Percentiles rank a stretch among this genome's conserved stretches.
These are phyloP conservation scores for Boletus pseudopeckii DNA, from an alignment of 768 basidiomycete genomes.

Conservation along the genomic window DNA sequence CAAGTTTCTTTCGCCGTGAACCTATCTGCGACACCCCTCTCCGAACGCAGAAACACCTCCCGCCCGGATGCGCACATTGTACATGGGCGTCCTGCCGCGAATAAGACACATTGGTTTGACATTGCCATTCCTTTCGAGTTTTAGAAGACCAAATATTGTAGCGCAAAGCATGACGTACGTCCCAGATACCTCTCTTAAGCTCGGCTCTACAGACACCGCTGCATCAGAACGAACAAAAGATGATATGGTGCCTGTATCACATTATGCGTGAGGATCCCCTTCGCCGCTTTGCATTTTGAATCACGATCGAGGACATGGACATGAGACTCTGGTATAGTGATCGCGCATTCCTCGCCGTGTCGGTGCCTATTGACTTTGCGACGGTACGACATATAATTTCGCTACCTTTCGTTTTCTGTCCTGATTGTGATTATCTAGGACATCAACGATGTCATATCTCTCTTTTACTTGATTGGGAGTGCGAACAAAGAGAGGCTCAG, in stretches of 20 bases:
- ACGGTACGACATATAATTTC: not conserved
- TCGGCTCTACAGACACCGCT: not conserved
- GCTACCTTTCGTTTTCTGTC: not conserved
- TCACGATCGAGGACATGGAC: constrained; percentile 24
- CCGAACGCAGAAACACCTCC: not conserved
- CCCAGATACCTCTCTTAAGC: not conserved
- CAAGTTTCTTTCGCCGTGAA: not conserved
- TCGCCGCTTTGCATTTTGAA: constrained; percentile 18
- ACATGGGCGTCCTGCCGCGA: no score
- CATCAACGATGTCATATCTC: not conserved
- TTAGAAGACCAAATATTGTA: not conserved
- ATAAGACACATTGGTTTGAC: constrained; percentile 6
- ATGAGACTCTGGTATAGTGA: constrained; percentile 28
- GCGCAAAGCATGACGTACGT: not conserved
- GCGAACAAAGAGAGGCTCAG: not conserved
- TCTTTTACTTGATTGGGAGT: constrained; percentile 5
- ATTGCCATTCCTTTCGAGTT: constrained; percentile 8
- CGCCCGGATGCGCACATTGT: constrained; percentile 1
- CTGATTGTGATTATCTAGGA: not conserved
- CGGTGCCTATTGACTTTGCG: not conserved
- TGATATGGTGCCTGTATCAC: constrained; percentile 26
- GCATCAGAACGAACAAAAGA: constrained; percentile 14
- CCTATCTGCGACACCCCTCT: not conserved
- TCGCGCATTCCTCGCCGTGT: not conserved
- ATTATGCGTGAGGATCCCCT: constrained; percentile 29